Conservation (phyloP, 2,329 filamentous ascomycete species). For the Graphilbum ipis-grandicollis region DNA sequence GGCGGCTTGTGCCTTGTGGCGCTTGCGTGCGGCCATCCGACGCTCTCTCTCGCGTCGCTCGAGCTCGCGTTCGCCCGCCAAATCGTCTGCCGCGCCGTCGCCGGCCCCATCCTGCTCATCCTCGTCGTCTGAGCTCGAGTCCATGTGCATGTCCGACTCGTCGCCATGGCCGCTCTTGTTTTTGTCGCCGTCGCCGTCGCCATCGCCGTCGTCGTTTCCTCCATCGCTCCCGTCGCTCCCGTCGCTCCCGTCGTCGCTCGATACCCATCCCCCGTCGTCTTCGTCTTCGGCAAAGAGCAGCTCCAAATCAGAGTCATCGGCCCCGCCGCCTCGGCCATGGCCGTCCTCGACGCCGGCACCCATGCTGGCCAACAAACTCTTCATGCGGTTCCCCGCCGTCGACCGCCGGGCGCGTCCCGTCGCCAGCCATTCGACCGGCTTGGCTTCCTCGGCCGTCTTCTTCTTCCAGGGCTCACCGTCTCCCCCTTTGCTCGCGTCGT, state of each 20-base stretch:
- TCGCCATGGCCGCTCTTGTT: slow-evolving; percentile 30
- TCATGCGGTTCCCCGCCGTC: slow-evolving; percentile 73
- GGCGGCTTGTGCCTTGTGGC: slow-evolving; percentile 61
- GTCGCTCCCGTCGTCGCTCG: slow-evolving; percentile 57
- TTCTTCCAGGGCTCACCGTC: neutral
- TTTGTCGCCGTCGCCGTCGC: slow-evolving; percentile 36
- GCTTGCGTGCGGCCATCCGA: slow-evolving; percentile 51
- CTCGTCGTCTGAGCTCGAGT: slow-evolving; percentile 71
- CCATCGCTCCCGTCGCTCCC: slow-evolving; percentile 24
- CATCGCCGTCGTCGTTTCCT: slow-evolving; percentile 35
- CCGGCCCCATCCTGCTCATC: slow-evolving; percentile 48
- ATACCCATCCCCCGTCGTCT: slow-evolving; percentile 51
- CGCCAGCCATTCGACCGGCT: slow-evolving; percentile 48
- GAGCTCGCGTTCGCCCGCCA: slow-evolving; percentile 77
- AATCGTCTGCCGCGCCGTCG: slow-evolving; percentile 37
- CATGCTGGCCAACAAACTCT: slow-evolving; percentile 58
- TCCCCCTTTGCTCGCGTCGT: neutral
- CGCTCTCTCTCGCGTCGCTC: slow-evolving; percentile 59
- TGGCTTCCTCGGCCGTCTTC: neutral
- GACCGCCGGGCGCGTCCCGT: slow-evolving; percentile 58
- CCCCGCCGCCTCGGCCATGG: slow-evolving; percentile 1
- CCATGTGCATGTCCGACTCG: slow-evolving; percentile 66
- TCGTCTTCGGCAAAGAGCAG: slow-evolving; percentile 61
- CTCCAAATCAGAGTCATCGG: slow-evolving; percentile 45
- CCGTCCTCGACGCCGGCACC: slow-evolving; percentile 25